Base-by-base conservation (phyloP, 768 basidiomycete genomes). In the Pseudohyphozyma bogoriensis region DNA sequence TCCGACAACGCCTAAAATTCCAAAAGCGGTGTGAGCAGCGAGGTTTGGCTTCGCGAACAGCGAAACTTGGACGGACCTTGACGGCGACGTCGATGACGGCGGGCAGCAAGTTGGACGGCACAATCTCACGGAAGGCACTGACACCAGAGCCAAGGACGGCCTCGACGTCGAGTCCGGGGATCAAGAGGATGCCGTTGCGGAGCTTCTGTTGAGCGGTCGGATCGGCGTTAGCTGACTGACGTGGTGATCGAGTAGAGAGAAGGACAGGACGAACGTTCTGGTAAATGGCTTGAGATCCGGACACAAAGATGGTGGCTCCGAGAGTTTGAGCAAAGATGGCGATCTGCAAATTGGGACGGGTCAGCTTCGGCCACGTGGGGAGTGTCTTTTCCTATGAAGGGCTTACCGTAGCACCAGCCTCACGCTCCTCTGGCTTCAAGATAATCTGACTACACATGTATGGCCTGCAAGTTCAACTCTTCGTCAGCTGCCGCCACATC, bases 241-340 rank as follows among this genome's bases (percentile, higher is more conserved):
- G n/a, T n/a, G n/a, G n/a, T n/a, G n/a, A n/a, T n/a, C n/a, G n/a
- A n/a, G n/a, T n/a, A n/a, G n/a, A n/a, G n/a, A n/a, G n/a, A n/a
- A n/a, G n/a, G n/a, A n/a, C n/a, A n/a, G n/a, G n/a, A n/a, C n/a
- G n/a, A n/a, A n/a, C n/a, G 11, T 8, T 8, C 44, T 11, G 31
- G 42, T 60, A 65, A 33, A 65, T 50, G 18, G 64, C 56, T 49
- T 55, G 46, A 3, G 46, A 31, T 3, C 46, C 64, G 22, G 53
- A 51, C 35, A 65, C 64, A 24, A 55, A 60, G 22, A 61, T 39
- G 11, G 64, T 65, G 3, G 56, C 64, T 15, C 59, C 57, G 22
- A 53, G 53, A 44, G 60, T 61, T 49, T 65, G 64, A 26, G 31
- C 51, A 56, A 60, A 65, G 52, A 59, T 60, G 56, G 53, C 13